phyloP scores from a whole-genome alignment of 1,284 basidiomycete genomes.

The Cryptococcus sp. region DNA sequence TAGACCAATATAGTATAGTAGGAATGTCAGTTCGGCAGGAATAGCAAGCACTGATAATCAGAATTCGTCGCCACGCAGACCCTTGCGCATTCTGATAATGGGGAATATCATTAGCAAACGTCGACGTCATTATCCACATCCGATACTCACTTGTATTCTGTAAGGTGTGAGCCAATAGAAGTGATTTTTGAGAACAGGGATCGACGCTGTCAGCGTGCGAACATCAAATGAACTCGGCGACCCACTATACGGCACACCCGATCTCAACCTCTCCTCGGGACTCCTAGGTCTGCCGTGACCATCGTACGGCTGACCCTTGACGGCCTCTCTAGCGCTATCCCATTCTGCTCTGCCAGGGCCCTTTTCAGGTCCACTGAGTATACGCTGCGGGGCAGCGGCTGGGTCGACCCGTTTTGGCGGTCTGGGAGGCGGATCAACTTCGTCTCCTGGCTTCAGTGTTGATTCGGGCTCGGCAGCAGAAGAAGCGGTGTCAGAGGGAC shows the following conservation, averaged over 20 bases:
- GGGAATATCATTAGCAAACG: not conserved
- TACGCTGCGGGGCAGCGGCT: slow-evolving; percentile 30
- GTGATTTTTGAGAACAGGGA: not conserved
- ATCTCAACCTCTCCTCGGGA: slow-evolving; percentile 40
- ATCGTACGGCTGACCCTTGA: slow-evolving; percentile 19
- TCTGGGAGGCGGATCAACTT: slow-evolving; percentile 22
- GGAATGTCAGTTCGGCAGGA: too few relatives aligned
- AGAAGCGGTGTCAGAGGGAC: not conserved
- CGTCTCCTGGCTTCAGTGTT: slow-evolving; percentile 27
- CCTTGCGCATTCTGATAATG: not conserved
- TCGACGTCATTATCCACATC: not conserved
- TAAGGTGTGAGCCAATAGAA: not conserved
- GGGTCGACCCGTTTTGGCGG: slow-evolving; percentile 27
- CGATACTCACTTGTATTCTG: slow-evolving; percentile 37
- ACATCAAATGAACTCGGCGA: slow-evolving; percentile 12
- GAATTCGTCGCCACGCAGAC: not conserved
- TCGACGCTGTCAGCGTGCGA: slow-evolving; percentile 1
- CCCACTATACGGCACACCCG: slow-evolving; percentile 53
- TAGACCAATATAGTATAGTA: too few relatives aligned
- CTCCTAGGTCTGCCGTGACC: slow-evolving; percentile 33
- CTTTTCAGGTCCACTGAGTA: slow-evolving; percentile 8
- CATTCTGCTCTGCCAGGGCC: slow-evolving; percentile 20
- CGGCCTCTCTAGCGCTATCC: slow-evolving; percentile 21
- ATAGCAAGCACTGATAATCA: not conserved
- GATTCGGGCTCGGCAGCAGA: not conserved